These are phyloP conservation scores for Aphanomyces cochlioides DNA, from an alignment of 352 stramenopile species.

Conservation along the genomic window DNA sequence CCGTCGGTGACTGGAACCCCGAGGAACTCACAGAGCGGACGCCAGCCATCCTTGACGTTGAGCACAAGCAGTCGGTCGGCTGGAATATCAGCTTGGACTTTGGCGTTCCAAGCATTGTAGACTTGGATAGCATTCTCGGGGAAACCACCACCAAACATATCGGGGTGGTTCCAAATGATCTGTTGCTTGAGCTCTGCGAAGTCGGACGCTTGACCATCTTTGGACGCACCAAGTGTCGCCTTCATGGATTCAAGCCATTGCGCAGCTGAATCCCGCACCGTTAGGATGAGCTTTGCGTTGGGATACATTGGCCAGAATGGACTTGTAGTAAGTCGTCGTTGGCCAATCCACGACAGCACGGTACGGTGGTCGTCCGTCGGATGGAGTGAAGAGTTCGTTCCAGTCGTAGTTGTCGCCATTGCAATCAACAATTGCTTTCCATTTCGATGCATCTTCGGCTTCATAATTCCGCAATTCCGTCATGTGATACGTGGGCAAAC, in stretches of 20 bases:
- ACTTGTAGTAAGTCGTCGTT: background rate
- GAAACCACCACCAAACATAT: background rate
- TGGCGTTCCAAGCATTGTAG: background rate
- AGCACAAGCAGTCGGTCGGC: background rate
- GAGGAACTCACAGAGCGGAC: background rate
- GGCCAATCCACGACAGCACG: background rate
- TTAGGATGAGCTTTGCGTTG: background rate
- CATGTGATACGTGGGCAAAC: background rate
- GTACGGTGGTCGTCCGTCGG: background rate
- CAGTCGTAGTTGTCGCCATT: background rate
- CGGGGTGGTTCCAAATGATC: conserved; percentile 1
- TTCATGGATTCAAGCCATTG: conserved; percentile 1
- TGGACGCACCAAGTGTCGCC: background rate
- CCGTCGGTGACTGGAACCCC: background rate
- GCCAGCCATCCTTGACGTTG: background rate
- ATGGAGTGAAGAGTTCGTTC: background rate
- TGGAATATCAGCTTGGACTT: background rate
- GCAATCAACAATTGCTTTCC: background rate
- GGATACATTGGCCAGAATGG: background rate
- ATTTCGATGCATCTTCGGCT: background rate
- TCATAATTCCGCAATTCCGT: background rate
- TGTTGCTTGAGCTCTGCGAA: background rate
- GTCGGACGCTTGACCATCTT: background rate
- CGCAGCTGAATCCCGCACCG: background rate
- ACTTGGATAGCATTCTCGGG: background rate